phyloP scores from a whole-genome alignment of 164 flowering plant species.

The Berberis thunbergii region DNA sequence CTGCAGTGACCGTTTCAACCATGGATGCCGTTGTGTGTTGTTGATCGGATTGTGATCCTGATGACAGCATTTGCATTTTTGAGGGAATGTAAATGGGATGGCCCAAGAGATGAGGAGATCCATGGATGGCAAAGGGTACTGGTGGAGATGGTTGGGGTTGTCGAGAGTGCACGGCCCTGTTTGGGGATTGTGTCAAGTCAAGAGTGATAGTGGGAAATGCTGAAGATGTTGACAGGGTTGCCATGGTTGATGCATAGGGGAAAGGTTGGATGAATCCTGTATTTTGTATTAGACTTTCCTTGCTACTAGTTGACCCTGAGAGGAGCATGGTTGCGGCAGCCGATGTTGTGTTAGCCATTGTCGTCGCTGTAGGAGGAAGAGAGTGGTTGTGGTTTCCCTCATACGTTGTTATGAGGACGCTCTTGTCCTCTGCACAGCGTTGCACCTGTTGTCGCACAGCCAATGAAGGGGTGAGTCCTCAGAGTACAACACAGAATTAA shows the following conservation, averaged over 20 bases:
- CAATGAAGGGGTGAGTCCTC: no score
- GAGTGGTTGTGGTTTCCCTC: constrained; percentile 40
- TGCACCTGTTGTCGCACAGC: constrained; percentile 21
- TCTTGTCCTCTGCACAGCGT: constrained; percentile 31
- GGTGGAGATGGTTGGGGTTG: constrained; percentile 12
- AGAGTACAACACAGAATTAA: no score
- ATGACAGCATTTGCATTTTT: constrained; percentile 6
- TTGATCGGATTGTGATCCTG: constrained; percentile 12
- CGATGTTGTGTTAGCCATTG: constrained; percentile 32
- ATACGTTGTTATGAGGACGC: constrained; percentile 31
- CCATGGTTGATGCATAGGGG: constrained; percentile 40
- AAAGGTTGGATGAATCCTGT: constrained; percentile 20
- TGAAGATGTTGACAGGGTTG: constrained; percentile 52
- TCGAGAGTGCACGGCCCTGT: constrained; percentile 14
- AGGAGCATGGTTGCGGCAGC: constrained; percentile 35
- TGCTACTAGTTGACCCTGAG: constrained; percentile 31
- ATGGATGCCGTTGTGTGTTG: constrained; percentile 15
- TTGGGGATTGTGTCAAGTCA: constrained; percentile 35
- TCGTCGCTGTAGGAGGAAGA: constrained; percentile 29
- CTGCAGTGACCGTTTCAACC: constrained; percentile 36
- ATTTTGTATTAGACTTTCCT: constrained; percentile 14
- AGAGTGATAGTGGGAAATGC: constrained; percentile 60
- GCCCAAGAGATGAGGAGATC: constrained; percentile 3
- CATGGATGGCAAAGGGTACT: constrained; percentile 23
- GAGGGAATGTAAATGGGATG: constrained; percentile 15